These are phyloP conservation scores for Neostapfia colusana DNA, from an alignment of 176 grass and related monocot genomes.

Conservation along the genomic window DNA sequence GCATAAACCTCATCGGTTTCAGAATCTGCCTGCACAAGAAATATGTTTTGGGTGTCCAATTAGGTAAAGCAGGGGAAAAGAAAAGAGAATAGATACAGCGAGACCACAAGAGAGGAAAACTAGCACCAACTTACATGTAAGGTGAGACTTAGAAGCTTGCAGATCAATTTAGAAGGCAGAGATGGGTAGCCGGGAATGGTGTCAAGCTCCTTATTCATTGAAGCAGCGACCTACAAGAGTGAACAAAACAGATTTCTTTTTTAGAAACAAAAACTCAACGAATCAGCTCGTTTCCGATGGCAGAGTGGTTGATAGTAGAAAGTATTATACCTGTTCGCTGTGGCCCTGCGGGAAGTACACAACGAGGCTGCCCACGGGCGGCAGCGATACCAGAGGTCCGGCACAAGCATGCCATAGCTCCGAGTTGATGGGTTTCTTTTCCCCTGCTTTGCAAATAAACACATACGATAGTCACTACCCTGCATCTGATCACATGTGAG, in stretches of 20 bases:
- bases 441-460: conserved; percentile 55
- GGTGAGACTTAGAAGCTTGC: conserved; percentile 82
- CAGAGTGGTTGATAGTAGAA: not conserved
- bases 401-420: conserved; percentile 98
- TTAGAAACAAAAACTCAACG: not conserved
- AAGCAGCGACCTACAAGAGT: conserved; percentile 78
- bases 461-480: not conserved
- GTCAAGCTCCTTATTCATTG: conserved; percentile 92
- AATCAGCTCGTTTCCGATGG: conserved; percentile 20
- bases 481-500: not conserved
- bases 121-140: conserved; percentile 61
- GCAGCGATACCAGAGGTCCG: conserved; percentile 78
- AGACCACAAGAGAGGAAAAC: not conserved
- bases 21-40: conserved; percentile 73
- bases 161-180: conserved; percentile 89
- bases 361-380: conserved; percentile 81
- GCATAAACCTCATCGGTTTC: conserved; percentile 99
- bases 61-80: not conserved
- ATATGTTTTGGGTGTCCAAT: not conserved
- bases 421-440: conserved; percentile 88
- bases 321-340: conserved; percentile 76
- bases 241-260: not conserved
- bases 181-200: conserved; percentile 81
- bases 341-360: conserved; percentile 98
- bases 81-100: not conserved